Percentiles rank a stretch among this genome's conserved stretches.
Conservation (phyloP, 768 basidiomycete species). For the Suillus sp. region DNA sequence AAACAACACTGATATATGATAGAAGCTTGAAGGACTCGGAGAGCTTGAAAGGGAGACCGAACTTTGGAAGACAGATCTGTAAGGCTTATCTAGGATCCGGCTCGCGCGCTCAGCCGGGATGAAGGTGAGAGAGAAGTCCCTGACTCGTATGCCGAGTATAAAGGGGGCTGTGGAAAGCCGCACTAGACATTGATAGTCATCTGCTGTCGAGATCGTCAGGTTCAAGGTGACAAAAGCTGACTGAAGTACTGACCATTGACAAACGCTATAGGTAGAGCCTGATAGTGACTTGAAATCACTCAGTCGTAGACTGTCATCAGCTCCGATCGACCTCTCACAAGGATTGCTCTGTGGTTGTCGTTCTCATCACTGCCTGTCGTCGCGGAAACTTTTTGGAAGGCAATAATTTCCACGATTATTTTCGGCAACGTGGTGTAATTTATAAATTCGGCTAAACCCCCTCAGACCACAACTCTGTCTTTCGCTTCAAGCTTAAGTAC, state of each 20-base stretch:
- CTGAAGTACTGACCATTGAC: background rate
- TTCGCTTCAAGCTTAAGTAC: conserved; percentile 10
- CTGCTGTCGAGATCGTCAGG: background rate
- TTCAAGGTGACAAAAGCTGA: background rate
- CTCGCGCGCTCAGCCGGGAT: conserved; percentile 7
- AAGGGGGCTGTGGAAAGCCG: background rate
- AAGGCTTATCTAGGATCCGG: conserved; percentile 10
- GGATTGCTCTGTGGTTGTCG: background rate
- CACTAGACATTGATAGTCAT: background rate
- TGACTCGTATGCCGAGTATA: conserved; percentile 2
- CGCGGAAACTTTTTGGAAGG: too few species aligned
- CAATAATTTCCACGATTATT: conserved; percentile 26
- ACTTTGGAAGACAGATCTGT: background rate
- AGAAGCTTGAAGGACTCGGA: background rate
- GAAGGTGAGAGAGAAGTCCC: conserved; percentile 14
- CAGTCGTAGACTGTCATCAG: background rate
- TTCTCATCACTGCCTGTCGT: background rate
- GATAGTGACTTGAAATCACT: background rate
- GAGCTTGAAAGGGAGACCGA: background rate
- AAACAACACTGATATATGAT: background rate
- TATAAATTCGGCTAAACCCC: conserved; percentile 21
- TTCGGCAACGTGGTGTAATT: conserved; percentile 19
- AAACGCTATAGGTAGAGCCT: background rate
- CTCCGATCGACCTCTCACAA: background rate
- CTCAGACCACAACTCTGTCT: conserved; percentile 15